A percentile compares a stretch with the other conserved stretches of the same genome.
Evolutionary conservation across 441 rosid genomes (phyloP).

Genomic region (Daphne laureola): DNA sequence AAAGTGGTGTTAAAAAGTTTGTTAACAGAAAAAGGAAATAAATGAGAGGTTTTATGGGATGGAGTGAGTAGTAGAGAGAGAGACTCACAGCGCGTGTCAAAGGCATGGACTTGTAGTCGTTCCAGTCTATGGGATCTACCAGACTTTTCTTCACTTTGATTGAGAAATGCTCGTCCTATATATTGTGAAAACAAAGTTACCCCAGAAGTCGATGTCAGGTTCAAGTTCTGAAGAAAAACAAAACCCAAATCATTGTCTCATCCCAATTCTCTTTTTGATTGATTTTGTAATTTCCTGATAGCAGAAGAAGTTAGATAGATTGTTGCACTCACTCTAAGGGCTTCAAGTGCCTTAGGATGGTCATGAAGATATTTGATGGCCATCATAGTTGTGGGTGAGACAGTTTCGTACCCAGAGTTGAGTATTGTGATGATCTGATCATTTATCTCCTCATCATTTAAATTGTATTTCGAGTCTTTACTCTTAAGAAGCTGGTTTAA

Average conservation of each 20-base stretch:
- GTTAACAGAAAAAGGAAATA: too few species aligned
- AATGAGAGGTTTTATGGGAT: too few species aligned
- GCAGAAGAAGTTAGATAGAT: too few species aligned
- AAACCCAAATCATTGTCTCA: too few species aligned
- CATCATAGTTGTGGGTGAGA: slow-evolving; percentile 92
- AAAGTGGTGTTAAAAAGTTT: too few species aligned
- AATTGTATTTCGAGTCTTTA: slow-evolving; percentile 33
- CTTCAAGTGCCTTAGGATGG: slow-evolving; percentile 63
- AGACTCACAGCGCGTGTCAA: slow-evolving; percentile 86
- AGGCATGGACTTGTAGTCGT: slow-evolving; percentile 66
- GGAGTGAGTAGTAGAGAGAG: too few species aligned
- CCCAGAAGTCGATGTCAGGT: too few species aligned
- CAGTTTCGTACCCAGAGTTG: slow-evolving; percentile 89
- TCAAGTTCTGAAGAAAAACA: background rate
- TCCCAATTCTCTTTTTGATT: too few species aligned
- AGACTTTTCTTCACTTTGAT: slow-evolving; percentile 49
- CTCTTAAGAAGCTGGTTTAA: slow-evolving; percentile 57
- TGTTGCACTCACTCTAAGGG: slow-evolving; percentile 51
- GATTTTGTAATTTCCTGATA: too few species aligned
- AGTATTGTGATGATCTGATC: slow-evolving; percentile 80
- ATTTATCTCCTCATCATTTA: slow-evolving; percentile 63
- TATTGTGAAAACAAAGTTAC: background rate
- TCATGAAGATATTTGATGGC: slow-evolving; percentile 87
- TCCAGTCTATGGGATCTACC: slow-evolving; percentile 52
- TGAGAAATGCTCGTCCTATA: slow-evolving; percentile 65